A percentile compares a stretch with the other conserved stretches of the same genome.
Evolutionary conservation across 306 rosid genomes (phyloP).

Genomic region (Boehmeria nivea): DNA sequence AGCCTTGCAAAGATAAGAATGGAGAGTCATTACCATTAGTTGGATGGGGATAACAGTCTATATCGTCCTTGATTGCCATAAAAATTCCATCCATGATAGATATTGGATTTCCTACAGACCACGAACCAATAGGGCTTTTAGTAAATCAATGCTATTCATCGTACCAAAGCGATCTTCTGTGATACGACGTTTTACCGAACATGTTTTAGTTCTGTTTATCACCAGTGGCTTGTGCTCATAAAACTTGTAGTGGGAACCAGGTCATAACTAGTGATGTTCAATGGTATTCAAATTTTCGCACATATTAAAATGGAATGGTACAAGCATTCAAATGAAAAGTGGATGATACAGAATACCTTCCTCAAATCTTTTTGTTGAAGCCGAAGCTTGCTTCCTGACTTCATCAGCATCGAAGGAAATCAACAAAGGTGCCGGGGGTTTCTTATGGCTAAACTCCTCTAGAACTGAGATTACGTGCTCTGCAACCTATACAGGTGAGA

Average conservation of each 20-base stretch:
- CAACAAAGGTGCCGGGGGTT: conserved; percentile 59
- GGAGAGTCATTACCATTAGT: conserved; percentile 54
- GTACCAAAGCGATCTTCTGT: not conserved
- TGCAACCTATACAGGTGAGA: conserved; percentile 63
- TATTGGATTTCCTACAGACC: conserved; percentile 59
- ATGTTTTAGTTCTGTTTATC: too few relatives aligned
- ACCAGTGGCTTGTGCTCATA: too few relatives aligned
- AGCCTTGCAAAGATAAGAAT: not conserved
- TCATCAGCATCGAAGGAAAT: conserved; percentile 74
- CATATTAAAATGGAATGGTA: too few relatives aligned
- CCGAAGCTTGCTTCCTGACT: conserved; percentile 76
- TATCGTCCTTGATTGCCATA: conserved; percentile 94
- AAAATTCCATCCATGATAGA: conserved; percentile 94
- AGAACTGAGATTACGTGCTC: conserved; percentile 62
- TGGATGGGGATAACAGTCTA: conserved; percentile 79
- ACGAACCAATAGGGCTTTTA: conserved; percentile 20
- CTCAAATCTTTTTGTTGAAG: conserved; percentile 80
- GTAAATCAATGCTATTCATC: not conserved
- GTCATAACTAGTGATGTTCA: too few relatives aligned
- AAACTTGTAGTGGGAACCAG: too few relatives aligned
- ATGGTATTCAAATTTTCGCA: too few relatives aligned
- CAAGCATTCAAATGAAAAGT: not conserved
- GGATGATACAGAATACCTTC: conserved; percentile 56
- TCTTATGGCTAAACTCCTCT: conserved; percentile 47
- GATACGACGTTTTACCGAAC: too few relatives aligned